Evolutionary conservation across 441 rosid genomes (phyloP), one percentile per base, ranked within the genome.

Genomic region (Syzygium malaccense): DNA sequence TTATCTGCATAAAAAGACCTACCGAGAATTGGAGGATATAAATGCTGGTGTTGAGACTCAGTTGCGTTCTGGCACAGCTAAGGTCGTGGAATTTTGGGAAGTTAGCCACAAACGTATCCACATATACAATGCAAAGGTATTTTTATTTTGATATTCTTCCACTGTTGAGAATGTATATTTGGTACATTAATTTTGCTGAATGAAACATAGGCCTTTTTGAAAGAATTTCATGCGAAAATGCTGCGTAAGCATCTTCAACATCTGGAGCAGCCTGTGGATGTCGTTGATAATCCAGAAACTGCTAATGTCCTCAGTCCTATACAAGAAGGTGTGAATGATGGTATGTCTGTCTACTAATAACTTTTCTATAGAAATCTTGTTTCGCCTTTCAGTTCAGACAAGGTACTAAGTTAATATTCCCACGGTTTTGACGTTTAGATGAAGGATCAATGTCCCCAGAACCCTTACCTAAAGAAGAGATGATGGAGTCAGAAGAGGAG

Each of bases 101-200:
- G n/a, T n/a, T n/a, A n/a, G n/a, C n/a, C n/a, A n/a, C n/a, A n/a
- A n/a, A n/a, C 95, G 98, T 86, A 96, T 96, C 49, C 95, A 93
- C 87, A 96, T 96, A 86, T 97, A 95, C 93, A 95, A 95, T 89
- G 98, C 99, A n/a, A 96, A 95, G 98, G 98, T 97, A 94, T 49
- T 57, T 88, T 56, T 68, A 19, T 66, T 86, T 56, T 14, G 66
- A 89, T 88, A 45, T 88, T 64, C 85, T 87, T 86, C 64, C 86
- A 32, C 56, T 78, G 78, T 41, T 89, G 45, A 49, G 7, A n/a
- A 32, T n/a, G 86, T 85, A 56, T 51, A 83, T 78, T 55, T 84
- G 87, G 86, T 60, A 86, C 85, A 88, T 93, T 62, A 91, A 66
- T 41, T 8, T 48, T 89, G 53, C 78, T 86, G 89, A 87, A 88